Percentiles rank a stretch among this genome's conserved stretches.
Conservation (phyloP, 768 basidiomycete species). For the Suillus bovinus region DNA sequence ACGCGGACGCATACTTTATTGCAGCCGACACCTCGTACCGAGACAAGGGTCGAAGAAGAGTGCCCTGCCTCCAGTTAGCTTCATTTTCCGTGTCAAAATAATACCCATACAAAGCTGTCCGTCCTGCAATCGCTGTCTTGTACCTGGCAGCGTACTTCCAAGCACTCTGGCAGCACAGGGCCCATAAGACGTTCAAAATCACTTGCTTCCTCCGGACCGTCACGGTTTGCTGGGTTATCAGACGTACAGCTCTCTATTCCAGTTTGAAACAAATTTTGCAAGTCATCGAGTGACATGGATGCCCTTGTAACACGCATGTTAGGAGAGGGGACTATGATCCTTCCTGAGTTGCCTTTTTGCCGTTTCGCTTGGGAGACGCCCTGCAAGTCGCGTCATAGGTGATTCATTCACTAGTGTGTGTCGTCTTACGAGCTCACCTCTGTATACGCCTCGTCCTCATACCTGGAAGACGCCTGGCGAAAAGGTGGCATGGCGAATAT, state of each 20-base stretch:
- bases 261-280: conserved; percentile 22
- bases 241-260: conserved; percentile 3
- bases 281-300: conserved; percentile 17
- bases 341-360: conserved; percentile 26
- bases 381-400: background rate
- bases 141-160: conserved; percentile 25
- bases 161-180: conserved; percentile 34
- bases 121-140: background rate
- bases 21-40: conserved; percentile 40
- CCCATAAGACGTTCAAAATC: conserved; percentile 38
- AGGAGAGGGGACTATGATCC: conserved; percentile 6
- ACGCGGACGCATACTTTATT: conserved; percentile 28
- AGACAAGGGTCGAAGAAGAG: conserved; percentile 41
- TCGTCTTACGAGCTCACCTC: conserved; percentile 16
- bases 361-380: conserved; percentile 22
- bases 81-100: background rate
- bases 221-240: background rate
- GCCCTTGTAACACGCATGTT: conserved; percentile 18
- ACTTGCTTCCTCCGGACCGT: background rate
- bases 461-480: conserved; percentile 18
- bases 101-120: background rate
- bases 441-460: conserved; percentile 21
- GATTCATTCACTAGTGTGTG: background rate
- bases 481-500: conserved; percentile 5
- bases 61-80: conserved; percentile 26